Percentiles rank a stretch among this genome's conserved stretches.
These are phyloP conservation scores for Protomyces inundatus DNA, from an alignment of 1,139 yeast species.

Conservation along the genomic window DNA sequence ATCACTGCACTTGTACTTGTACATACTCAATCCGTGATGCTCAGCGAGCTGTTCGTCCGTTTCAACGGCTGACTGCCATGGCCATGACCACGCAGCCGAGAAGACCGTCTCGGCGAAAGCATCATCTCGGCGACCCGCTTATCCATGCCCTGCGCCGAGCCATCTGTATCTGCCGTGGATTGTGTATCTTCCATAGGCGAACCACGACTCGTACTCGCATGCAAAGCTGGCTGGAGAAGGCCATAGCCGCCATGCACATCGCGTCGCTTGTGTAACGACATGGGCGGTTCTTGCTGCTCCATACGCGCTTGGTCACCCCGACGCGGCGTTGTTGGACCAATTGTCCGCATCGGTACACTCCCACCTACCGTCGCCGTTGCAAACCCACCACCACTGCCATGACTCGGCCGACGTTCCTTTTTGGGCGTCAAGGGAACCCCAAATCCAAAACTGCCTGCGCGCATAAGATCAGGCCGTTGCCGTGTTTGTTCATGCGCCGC, in stretches of 20 bases:
- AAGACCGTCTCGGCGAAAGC: slow-evolving; percentile 17
- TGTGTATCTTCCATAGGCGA: background rate
- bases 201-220: background rate
- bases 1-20: no score
- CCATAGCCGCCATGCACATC: background rate
- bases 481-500: background rate
- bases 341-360: background rate
- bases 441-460: slow-evolving; percentile 18
- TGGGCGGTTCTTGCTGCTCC: background rate
- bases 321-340: background rate
- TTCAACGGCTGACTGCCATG: slow-evolving; percentile 5
- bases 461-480: slow-evolving; percentile 11
- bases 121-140: slow-evolving; percentile 18
- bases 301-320: background rate
- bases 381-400: background rate
- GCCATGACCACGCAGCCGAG: slow-evolving; percentile 1
- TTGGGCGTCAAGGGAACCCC: slow-evolving; percentile 24
- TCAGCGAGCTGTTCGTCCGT: slow-evolving; percentile 19
- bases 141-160: slow-evolving; percentile 5
- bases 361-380: background rate
- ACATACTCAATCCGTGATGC: slow-evolving; percentile 3
- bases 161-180: background rate
- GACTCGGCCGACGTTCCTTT: background rate
- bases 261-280: slow-evolving; percentile 1
- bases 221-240: background rate